Conservation (phyloP, 108 stramenopile species). For the Cyclotella sp. region DNA sequence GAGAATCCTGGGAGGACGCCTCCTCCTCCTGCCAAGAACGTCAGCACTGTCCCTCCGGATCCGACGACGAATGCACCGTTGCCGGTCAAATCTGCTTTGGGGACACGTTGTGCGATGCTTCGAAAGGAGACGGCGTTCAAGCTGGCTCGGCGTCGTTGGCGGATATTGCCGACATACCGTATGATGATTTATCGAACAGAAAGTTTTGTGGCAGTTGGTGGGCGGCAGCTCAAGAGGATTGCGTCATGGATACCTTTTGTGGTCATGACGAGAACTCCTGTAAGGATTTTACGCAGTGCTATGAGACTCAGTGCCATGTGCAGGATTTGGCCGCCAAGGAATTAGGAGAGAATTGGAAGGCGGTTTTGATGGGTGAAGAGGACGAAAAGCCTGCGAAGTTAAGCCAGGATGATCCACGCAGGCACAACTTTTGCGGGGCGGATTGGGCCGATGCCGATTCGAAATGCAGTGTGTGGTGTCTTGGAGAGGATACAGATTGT, state of each 20-base stretch:
- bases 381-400: conserved; percentile 1
- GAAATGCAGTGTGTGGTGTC: conserved; percentile 8
- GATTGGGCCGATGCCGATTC: conserved; percentile 16
- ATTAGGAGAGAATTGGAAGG: conserved; percentile 10
- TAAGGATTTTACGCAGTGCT: neutral
- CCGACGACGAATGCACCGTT: conserved; percentile 39
- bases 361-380: neutral
- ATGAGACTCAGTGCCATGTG: conserved; percentile 25
- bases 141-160: neutral
- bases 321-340: conserved; percentile 12
- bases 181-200: conserved; percentile 12
- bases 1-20: conserved; percentile 32
- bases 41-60: conserved; percentile 37
- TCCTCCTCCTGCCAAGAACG: conserved; percentile 35
- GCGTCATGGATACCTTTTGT: conserved; percentile 16
- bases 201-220: conserved; percentile 27
- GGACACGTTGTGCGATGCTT: conserved; percentile 22
- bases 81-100: conserved; percentile 15
- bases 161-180: neutral
- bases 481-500: conserved; percentile 28
- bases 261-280: neutral
- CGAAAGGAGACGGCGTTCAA: conserved; percentile 10
- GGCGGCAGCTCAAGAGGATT: conserved; percentile 6
- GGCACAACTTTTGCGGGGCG: conserved; percentile 21
- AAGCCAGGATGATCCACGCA: conserved; percentile 1